Evolutionary conservation across 2,329 filamentous ascomycete genomes (phyloP).

Genomic region (Geosmithia morbida): DNA sequence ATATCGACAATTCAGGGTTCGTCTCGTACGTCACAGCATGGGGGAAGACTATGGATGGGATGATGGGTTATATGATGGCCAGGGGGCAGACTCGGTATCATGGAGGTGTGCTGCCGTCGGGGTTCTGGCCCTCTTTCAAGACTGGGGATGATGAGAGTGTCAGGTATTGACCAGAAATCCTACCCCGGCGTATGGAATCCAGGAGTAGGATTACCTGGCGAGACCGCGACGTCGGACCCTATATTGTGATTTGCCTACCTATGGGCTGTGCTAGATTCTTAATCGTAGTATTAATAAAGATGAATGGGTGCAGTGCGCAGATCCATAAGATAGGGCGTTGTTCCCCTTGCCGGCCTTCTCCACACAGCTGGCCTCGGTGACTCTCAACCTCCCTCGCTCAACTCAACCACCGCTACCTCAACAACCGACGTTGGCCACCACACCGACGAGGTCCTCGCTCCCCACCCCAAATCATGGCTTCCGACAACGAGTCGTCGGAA

Average conservation of each 20-base stretch:
- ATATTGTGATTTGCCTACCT: neutral
- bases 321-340: neutral
- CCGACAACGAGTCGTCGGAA: slow-evolving; percentile 48
- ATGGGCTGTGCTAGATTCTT: neutral
- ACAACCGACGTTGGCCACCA: slow-evolving; percentile 9
- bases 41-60: too few species aligned
- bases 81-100: too few species aligned
- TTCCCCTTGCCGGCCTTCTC: neutral
- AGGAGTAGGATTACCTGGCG: neutral
- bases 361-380: neutral
- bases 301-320: neutral
- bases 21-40: neutral
- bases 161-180: neutral
- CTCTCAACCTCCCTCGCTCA: slow-evolving; percentile 2
- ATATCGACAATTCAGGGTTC: neutral
- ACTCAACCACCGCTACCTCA: neutral
- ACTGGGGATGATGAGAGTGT: too few species aligned
- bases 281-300: neutral
- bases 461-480: slow-evolving; percentile 31
- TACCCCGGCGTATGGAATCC: neutral
- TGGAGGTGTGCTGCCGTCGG: too few species aligned
- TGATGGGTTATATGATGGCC: too few species aligned
- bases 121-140: too few species aligned
- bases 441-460: slow-evolving; percentile 6
- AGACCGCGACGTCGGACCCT: neutral